phyloP scores from a whole-genome alignment of 1,284 basidiomycete species.

The Taiwanofungus camphoratus region DNA sequence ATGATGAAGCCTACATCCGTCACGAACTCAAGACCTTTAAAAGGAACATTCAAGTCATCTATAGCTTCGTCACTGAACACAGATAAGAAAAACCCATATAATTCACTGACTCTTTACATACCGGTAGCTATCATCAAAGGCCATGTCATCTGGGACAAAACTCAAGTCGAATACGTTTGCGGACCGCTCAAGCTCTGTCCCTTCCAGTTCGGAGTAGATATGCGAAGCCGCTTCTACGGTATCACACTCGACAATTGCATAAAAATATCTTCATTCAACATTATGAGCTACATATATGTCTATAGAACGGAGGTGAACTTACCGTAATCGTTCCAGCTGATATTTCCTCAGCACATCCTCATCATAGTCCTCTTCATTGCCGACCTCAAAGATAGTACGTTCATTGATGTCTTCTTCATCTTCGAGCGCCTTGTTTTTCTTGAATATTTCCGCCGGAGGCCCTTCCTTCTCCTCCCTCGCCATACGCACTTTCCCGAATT shows the following conservation, averaged over 20 bases:
- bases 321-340: slow-evolving; percentile 91
- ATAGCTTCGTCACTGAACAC: slow-evolving; percentile 76
- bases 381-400: slow-evolving; percentile 61
- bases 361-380: slow-evolving; percentile 72
- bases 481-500: slow-evolving; percentile 91
- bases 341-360: slow-evolving; percentile 89
- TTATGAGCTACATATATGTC: slow-evolving; percentile 6
- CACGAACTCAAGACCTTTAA: slow-evolving; percentile 86
- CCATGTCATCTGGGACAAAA: slow-evolving; percentile 91
- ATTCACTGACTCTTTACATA: slow-evolving; percentile 30
- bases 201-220: slow-evolving; percentile 85
- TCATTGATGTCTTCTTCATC: slow-evolving; percentile 56
- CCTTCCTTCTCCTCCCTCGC: slow-evolving; percentile 86
- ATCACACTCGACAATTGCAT: slow-evolving; percentile 92
- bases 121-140: slow-evolving; percentile 80
- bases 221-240: slow-evolving; percentile 73
- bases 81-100: slow-evolving; percentile 4
- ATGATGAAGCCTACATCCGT: slow-evolving; percentile 65
- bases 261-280: slow-evolving; percentile 73
- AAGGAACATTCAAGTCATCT: slow-evolving; percentile 56
- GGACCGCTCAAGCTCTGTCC: slow-evolving; percentile 94
- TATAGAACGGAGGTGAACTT: slow-evolving; percentile 26
- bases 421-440: slow-evolving; percentile 32
- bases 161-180: slow-evolving; percentile 96
- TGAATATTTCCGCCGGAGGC: slow-evolving; percentile 85